These are phyloP conservation scores for Aspergillus niger DNA, from an alignment of 2,329 filamentous ascomycete genomes.

Conservation along the genomic window DNA sequence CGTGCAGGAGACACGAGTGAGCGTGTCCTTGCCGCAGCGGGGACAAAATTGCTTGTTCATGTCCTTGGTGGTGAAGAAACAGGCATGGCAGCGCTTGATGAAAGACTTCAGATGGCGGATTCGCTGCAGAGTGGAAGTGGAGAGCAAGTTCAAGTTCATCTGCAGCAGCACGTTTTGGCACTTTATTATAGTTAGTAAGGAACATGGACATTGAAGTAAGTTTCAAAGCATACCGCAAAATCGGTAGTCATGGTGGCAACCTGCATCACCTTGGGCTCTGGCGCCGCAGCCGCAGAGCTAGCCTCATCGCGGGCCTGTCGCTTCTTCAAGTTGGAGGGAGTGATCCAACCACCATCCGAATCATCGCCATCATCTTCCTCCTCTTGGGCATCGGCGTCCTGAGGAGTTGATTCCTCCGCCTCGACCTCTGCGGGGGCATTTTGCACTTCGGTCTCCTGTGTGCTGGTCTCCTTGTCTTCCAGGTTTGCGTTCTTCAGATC, in stretches of 20 bases:
- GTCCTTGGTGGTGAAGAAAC: conserved; percentile 81
- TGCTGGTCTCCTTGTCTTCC: conserved; percentile 25
- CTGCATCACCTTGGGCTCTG: conserved; percentile 68
- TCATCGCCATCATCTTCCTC: conserved; percentile 44
- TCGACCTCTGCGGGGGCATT: conserved; percentile 23
- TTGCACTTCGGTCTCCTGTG: conserved; percentile 11
- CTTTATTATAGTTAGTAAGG: conserved; percentile 18
- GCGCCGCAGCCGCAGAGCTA: conserved; percentile 50
- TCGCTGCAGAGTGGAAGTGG: conserved; percentile 69
- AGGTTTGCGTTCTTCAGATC: conserved; percentile 30
- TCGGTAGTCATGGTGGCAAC: conserved; percentile 92
- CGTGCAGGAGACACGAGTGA: conserved; percentile 82
- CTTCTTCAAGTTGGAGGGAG: conserved; percentile 85
- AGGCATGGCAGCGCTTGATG: conserved; percentile 89
- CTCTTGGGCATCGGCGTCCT: conserved; percentile 14
- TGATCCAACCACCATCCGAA: conserved; percentile 81
- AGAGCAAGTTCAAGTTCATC: conserved; percentile 89
- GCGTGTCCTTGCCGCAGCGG: conserved; percentile 81
- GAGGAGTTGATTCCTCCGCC: conserved; percentile 3
- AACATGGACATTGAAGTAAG: too few species aligned
- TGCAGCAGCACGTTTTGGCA: conserved; percentile 87
- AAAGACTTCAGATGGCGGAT: conserved; percentile 85
- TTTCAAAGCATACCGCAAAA: conserved; percentile 70
- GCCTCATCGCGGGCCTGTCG: conserved; percentile 70
- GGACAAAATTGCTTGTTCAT: conserved; percentile 91